Evolutionary conservation across 177 flowering plant species (phyloP).

Genomic region (Vitis hybrid): DNA sequence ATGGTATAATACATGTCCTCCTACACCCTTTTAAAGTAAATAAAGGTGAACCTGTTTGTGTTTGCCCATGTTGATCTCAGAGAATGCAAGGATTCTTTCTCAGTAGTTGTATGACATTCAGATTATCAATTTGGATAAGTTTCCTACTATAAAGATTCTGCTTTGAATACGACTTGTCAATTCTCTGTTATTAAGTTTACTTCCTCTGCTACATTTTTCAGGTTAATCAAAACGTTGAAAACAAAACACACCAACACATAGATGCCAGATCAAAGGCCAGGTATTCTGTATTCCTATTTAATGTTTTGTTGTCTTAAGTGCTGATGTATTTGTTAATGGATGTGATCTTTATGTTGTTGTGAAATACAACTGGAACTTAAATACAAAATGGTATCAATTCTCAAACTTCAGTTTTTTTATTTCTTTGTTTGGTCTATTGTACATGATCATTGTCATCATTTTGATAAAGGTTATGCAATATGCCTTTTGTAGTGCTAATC

Average conservation of each 20-base stretch:
- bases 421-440: no score
- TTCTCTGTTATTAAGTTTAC: not conserved
- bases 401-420: no score
- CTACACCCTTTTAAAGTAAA: no score
- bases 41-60: no score
- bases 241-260: conserved; percentile 67
- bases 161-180: not conserved
- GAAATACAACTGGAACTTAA: not conserved
- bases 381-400: no score
- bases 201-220: conserved; percentile 26
- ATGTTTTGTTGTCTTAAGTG: not conserved
- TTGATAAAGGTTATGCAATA: no score
- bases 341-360: not conserved
- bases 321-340: not conserved
- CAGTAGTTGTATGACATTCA: no score
- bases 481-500: no score
- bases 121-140: not conserved
- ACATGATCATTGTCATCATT: no score
- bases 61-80: no score
- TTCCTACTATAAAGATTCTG: not conserved
- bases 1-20: no score
- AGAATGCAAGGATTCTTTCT: no score
- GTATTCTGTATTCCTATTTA: conserved; percentile 32
- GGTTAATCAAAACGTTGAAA: conserved; percentile 77
- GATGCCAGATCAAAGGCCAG: conserved; percentile 95